Base-by-base conservation (phyloP, 306 rosid species). In the Inga leiocalycina region DNA sequence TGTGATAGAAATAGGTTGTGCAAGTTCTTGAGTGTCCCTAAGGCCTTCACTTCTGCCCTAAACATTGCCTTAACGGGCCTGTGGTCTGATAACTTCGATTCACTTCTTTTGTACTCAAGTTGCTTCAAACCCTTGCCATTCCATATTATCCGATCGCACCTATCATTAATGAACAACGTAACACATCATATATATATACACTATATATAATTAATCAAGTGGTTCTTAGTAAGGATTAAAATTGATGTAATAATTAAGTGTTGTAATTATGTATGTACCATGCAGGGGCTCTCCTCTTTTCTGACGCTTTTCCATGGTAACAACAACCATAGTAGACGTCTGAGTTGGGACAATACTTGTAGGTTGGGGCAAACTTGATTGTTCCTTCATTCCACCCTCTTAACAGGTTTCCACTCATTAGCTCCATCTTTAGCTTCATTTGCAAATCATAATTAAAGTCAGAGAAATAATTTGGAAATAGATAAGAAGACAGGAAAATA, bases 131-230 rank as follows among this genome's bases (percentile, higher is more conserved):
- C 93, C 43, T 88, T 79, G 4, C 97, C 93, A 0, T 61, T 12
- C 98, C 98, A 95, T 80, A 95, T 93, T 81, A 95, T 89, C 80
- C 98, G 82, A 22, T 95, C 98, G 66, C 98, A 95, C 98, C 98
- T 57, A 20, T 7, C 9, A 52, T 52, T 65, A 65, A 62, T 62
- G 22, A 54, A 54, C 24, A 19, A 16, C 57, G n/a, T 4, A 34
- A 39, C 75, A 66, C 43, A 56, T 34, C 39, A n/a, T 54, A 48
- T 44, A 44, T 56, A 52, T 17, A 17, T 52, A 52, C 59, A 54
- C 10, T 39, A 39, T 6, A 6, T 39, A 39, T 6, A 54, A 54
- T 54, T 0, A 43, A 41, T 1, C 10, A 5, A 66, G 7, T 15
- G 7, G 20, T 57, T 22, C 15, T 59, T 59, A 59, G 1, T 39